Evolutionary conservation across 2,329 filamentous ascomycete species (phyloP), one percentile per base, ranked within the genome.

Genomic region (Nigrospora oryzae): DNA sequence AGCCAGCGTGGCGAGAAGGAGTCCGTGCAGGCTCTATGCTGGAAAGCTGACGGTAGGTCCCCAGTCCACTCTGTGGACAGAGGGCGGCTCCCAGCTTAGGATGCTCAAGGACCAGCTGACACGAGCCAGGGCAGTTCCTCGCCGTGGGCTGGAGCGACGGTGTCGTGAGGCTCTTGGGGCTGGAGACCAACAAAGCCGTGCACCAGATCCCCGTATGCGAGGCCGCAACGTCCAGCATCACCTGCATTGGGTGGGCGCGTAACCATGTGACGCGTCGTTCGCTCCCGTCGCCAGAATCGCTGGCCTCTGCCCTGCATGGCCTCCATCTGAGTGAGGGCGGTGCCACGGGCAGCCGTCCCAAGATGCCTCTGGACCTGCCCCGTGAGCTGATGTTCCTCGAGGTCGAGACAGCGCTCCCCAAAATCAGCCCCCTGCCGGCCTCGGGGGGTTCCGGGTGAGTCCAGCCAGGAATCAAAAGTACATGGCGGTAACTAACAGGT

Each of bases 81-180:
- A 28, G 23, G 23, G 23, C 23, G 23, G 23, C 23, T 28, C 5
- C 38, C 34, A 47, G 23, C 23, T 28, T 7, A 6, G 23, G 23
- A 28, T 28, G 23, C 23, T 28, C 23, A 7, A 28, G 8, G 23
- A 28, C 23, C 23, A 28, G 23, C 23, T 28, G 8, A 28, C 23
- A 28, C 23, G 23, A 34, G 11, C 6, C 46, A 84, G 83, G 84
- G 10, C 84, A 87, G 50, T 81, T 88, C 36, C 74, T 96, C 44
- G 89, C 89, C 13, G 79, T 93, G 13, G 88, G 82, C 38, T 95
- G 88, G 81, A 88, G 79, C 53, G 88, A 95, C 67, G 86, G 86
- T 28, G 77, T 78, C 7, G 79, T 93, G 16, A 81, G 88, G 46
- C 67, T 95, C 33, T 77, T 91, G 61, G 86, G 85, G 48, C 68